phyloP scores from a whole-genome alignment of 495 filamentous ascomycete genomes.

The Glarea lozoyensis region DNA sequence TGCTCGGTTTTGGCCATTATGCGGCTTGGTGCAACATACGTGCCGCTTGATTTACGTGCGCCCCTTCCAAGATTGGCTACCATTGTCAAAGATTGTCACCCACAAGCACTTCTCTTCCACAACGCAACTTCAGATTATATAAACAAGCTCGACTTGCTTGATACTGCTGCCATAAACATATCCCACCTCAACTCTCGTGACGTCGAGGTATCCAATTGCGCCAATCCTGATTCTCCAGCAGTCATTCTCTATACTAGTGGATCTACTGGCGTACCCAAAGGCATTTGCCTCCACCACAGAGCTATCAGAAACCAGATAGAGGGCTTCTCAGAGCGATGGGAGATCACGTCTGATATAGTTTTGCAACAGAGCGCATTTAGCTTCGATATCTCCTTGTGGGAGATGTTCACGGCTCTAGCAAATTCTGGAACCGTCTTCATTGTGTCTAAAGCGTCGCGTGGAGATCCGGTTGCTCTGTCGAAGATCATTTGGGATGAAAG shows the following conservation, averaged over 20 bases:
- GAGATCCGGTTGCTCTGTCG: not conserved
- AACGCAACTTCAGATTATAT: not conserved
- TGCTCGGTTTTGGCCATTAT: slow-evolving; percentile 44
- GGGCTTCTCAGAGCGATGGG: slow-evolving; percentile 3
- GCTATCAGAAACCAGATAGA: slow-evolving; percentile 34
- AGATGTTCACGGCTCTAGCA: not conserved
- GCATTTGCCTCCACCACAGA: slow-evolving; percentile 73
- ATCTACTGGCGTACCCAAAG: slow-evolving; percentile 88
- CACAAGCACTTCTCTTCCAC: slow-evolving; percentile 6
- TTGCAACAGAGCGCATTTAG: slow-evolving; percentile 3
- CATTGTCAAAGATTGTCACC: slow-evolving; percentile 4
- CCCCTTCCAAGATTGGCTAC: slow-evolving; percentile 16
- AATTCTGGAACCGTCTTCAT: slow-evolving; percentile 3
- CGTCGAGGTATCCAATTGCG: not conserved
- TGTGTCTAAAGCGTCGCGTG: not conserved
- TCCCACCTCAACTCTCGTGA: not conserved
- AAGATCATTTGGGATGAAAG: slow-evolving; percentile 2
- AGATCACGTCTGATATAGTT: not conserved
- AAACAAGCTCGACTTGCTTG: not conserved
- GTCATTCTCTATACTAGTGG: slow-evolving; percentile 91
- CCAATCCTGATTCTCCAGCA: not conserved
- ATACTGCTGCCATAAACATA: not conserved
- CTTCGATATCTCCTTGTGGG: slow-evolving; percentile 5
- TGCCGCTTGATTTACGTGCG: slow-evolving; percentile 41
- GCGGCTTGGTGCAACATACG: slow-evolving; percentile 37